These are phyloP conservation scores for Erythrophleum ivorense DNA, from an alignment of 331 rosid species.

Conservation along the genomic window DNA sequence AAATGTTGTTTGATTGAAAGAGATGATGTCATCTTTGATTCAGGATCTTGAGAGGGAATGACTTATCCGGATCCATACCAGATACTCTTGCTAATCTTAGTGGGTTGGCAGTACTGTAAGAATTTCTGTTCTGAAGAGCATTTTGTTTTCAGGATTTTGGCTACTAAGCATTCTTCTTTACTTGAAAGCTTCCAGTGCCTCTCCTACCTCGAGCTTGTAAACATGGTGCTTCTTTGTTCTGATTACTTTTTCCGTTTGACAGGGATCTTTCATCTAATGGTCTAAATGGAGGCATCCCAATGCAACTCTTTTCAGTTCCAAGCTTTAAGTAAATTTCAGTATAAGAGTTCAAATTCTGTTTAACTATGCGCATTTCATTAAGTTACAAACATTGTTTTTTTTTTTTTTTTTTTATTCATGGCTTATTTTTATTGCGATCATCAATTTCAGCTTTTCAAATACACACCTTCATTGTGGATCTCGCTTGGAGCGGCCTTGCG, in stretches of 20 bases:
- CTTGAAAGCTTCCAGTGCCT: constrained; percentile 11
- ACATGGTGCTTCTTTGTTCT: constrained; percentile 8
- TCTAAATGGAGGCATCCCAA: constrained; percentile 76
- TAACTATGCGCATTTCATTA: constrained; percentile 16
- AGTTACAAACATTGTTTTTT: constrained; percentile 1
- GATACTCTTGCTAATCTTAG: constrained; percentile 47
- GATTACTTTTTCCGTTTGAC: constrained; percentile 38
- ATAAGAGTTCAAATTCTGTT: constrained; percentile 26
- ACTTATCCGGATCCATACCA: constrained; percentile 53
- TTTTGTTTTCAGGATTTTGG: constrained; percentile 26
- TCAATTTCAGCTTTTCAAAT: constrained; percentile 74
- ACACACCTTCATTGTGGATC: constrained; percentile 74
- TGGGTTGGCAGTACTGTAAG: constrained; percentile 53
- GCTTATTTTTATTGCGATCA: constrained; percentile 11
- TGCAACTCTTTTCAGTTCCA: constrained; percentile 68
- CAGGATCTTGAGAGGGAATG: constrained; percentile 54
- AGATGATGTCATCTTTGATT: constrained; percentile 39
- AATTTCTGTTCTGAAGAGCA: not conserved
- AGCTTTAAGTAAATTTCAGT: constrained; percentile 63
- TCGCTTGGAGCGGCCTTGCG: constrained; percentile 70
- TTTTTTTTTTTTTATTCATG: constrained; percentile 15
- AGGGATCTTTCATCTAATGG: constrained; percentile 89
- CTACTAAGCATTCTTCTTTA: constrained; percentile 33
- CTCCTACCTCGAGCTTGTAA: constrained; percentile 22
- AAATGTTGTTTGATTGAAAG: constrained; percentile 2